Base-by-base conservation (phyloP, 306 rosid genomes). In the Fragaria iinumae region DNA sequence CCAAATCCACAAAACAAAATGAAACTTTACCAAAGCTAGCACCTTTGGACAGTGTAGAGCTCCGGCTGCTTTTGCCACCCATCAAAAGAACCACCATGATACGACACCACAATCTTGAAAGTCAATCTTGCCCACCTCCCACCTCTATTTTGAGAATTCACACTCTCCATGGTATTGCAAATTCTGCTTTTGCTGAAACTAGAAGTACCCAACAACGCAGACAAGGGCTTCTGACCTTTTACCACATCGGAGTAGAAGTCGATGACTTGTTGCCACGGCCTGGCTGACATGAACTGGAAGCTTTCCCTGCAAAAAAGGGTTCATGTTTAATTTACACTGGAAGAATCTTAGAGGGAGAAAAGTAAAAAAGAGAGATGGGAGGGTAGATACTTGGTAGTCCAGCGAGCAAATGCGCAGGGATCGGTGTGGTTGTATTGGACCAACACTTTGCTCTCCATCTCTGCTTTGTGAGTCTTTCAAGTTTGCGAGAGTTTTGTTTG, bases 61-160 rank as follows among this genome's bases (percentile, higher is more conserved):
- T 81, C 91, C 1, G 98, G 98, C 80, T 95, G 98, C 89, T 85
- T 95, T 82, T 95, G 97, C 97, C 98, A 95, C 39, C 98, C 98
- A 76, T 95, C 97, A 87, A 92, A 92, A 2, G 97, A 92, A 67
- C 77, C 84, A 41, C 97, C 98, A 25, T 90, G 90, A 76, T 92
- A 92, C 3, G 96, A 91, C 76, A 92, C 87, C 77, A 84, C 59
- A 67, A 95, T 87, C 86, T 90, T 92, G 83, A 95, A 92, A 1
- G 91, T 95, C 14, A 69, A 17, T 66, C 98, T 88, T 18, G 96
- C 97, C 97, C 98, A 95, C 85, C 96, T 92, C 82, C 97, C 96
- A 57, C 77, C 32, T 73, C 83, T 86, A 47, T 80, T 87, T 74
- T 88, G 68, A 69, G 82, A 69, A 5, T 74, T 38, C 70, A 80